These are phyloP conservation scores for Penicillium coprophilum DNA, from an alignment of 495 filamentous ascomycete genomes.

Conservation along the genomic window DNA sequence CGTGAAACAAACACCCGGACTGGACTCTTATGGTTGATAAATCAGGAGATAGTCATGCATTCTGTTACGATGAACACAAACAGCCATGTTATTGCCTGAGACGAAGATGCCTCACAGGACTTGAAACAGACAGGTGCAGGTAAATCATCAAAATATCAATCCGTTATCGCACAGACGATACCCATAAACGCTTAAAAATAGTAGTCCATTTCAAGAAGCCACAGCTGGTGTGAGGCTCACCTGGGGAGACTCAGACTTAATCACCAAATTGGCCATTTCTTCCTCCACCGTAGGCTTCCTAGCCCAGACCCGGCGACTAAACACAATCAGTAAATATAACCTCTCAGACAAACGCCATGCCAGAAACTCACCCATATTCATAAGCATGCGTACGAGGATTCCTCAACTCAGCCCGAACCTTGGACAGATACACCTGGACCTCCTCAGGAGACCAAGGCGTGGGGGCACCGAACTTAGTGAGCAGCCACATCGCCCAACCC, in stretches of 20 bases:
- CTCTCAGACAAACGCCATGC: no score
- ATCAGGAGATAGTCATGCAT: background rate
- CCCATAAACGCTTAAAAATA: background rate
- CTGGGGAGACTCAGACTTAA: background rate
- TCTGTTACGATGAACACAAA: background rate
- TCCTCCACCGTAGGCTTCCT: conserved; percentile 18
- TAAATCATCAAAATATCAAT: no score
- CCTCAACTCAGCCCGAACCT: conserved; percentile 16
- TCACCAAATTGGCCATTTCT: background rate
- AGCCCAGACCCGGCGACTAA: conserved; percentile 21
- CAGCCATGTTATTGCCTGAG: background rate
- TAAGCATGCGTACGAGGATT: conserved; percentile 15
- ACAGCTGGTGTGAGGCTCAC: background rate
- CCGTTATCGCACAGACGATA: no score
- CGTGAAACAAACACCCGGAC: conserved; percentile 10
- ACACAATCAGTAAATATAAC: background rate
- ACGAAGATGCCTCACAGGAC: background rate
- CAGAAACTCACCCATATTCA: conserved; percentile 12
- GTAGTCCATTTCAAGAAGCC: background rate
- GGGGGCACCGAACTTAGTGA: conserved; percentile 15
- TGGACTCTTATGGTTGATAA: background rate
- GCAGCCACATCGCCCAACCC: conserved; percentile 21
- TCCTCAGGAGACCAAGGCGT: conserved; percentile 19
- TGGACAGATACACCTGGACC: conserved; percentile 16
- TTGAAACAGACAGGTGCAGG: background rate